Evolutionary conservation across 305 asterid genomes (phyloP), one percentile per base, ranked within the genome.

Genomic region (Fraxinus velutina): DNA sequence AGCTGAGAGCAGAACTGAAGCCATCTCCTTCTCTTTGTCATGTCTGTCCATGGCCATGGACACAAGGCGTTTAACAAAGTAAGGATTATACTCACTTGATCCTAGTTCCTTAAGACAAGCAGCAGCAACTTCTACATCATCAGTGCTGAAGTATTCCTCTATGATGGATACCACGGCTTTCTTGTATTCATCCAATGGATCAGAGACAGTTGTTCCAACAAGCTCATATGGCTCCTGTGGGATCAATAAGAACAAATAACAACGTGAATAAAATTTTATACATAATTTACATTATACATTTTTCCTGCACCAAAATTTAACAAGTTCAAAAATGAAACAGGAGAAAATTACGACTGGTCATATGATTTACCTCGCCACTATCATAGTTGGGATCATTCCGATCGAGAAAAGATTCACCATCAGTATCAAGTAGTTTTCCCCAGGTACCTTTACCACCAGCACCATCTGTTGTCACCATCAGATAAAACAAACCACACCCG

Each of bases 371-470:
- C 99, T 92, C 97, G 24, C 90, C 98, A 82, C 98, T 95, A 85
- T 93, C 97, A 71, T 93, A 95, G 90, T 93, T 95, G 82, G 99
- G 99, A 87, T 95, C 99, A 85, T 93, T 95, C 27, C 90, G 90
- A 87, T 95, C 99, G 36, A 93, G 82, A 76, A 44, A 88, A 74
- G 91, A 86, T 21, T 85, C 97, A 24, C 91, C 96, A 83, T 86
- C 94, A 77, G 94, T 92, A 86, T 93, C 99, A n/a, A 95, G 92
- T 77, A 94, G 86, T 75, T 92, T 95, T 64, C 99, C 99, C 99
- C 99, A 95, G 52, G 98, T 91, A 64, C 99, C 99, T 90, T 95
- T 95, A 36, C 99, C 99, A 29, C 99, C 99, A 79, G 90, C 98
- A 62, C 98, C 99, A 90, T 95, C 99, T 95, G 86, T 88, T 44